A percentile compares a stretch with the other conserved stretches of the same genome.
Conservation (phyloP, 2,329 filamentous ascomycete species). For the Alternaria gaisen region DNA sequence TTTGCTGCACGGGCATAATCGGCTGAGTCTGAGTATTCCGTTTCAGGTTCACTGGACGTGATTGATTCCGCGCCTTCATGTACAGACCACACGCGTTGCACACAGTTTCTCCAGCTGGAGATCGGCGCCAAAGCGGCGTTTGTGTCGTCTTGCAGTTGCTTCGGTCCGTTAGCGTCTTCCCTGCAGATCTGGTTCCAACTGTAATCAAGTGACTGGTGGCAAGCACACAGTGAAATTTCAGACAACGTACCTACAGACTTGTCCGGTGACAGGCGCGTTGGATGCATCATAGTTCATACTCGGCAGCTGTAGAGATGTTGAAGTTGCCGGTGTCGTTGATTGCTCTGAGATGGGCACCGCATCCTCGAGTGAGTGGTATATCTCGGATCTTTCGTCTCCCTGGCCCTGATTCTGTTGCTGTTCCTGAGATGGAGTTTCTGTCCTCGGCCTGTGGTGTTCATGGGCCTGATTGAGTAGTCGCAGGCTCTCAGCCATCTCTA, state of each 20-base stretch:
- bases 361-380: conserved; percentile 54
- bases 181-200: conserved; percentile 13
- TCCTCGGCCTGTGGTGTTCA: conserved; percentile 35
- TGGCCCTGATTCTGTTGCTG: conserved; percentile 29
- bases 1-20: conserved; percentile 46
- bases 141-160: conserved; percentile 96
- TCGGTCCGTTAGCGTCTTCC: conserved; percentile 27
- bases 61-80: conserved; percentile 89
- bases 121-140: conserved; percentile 93
- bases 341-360: conserved; percentile 42
- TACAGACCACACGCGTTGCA: conserved; percentile 98
- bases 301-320: conserved; percentile 29
- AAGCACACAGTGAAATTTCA: not conserved
- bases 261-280: conserved; percentile 62
- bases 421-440: conserved; percentile 26
- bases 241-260: conserved; percentile 73
- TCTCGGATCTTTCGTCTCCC: conserved; percentile 38
- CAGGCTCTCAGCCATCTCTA: conserved; percentile 60
- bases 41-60: conserved; percentile 89
- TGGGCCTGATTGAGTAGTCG: conserved; percentile 56
- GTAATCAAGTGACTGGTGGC: conserved; percentile 8
- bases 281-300: conserved; percentile 26
- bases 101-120: conserved; percentile 90
- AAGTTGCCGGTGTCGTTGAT: conserved; percentile 32
- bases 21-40: conserved; percentile 65